Conservation (phyloP, 139 green algal genomes). For the Coelastrella sp. region DNA sequence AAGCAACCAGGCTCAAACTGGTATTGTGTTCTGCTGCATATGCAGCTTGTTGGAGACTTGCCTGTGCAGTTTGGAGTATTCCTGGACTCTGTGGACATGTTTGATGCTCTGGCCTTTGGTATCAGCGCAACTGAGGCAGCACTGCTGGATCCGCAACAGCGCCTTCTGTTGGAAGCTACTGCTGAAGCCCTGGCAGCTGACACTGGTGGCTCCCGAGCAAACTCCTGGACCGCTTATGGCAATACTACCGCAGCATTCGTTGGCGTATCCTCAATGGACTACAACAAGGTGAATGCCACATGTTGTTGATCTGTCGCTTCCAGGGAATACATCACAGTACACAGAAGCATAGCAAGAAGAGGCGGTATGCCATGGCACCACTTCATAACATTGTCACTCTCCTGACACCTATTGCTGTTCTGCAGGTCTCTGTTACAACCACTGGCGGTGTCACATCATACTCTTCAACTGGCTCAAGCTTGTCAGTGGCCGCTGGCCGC, state of each 20-base stretch:
- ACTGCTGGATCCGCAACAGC: slow-evolving; percentile 89
- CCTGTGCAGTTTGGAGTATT: slow-evolving; percentile 72
- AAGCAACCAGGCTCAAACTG: too few relatives aligned
- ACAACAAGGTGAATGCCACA: slow-evolving; percentile 60
- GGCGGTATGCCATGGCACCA: too few relatives aligned
- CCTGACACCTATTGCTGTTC: neutral
- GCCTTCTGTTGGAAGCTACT: slow-evolving; percentile 76
- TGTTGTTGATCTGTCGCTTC: neutral
- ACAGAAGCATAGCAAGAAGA: too few relatives aligned
- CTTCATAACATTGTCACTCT: too few relatives aligned
- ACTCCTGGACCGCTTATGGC: neutral
- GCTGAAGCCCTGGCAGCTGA: slow-evolving; percentile 31
- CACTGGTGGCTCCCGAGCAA: neutral
- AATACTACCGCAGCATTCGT: slow-evolving; percentile 59
- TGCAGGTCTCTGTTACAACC: neutral
- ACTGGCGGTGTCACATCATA: slow-evolving; percentile 46
- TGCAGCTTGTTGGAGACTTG: slow-evolving; percentile 36
- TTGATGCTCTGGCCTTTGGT: slow-evolving; percentile 80
- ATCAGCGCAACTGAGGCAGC: slow-evolving; percentile 68
- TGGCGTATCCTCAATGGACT: slow-evolving; percentile 70
- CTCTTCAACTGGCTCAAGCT: slow-evolving; percentile 69
- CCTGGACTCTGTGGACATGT: slow-evolving; percentile 64
- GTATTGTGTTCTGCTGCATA: neutral
- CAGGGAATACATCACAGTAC: too few relatives aligned
- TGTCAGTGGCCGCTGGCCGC: slow-evolving; percentile 80